Evolutionary conservation across 2,329 filamentous ascomycete genomes (phyloP).

Genomic region (Tolypocladium sp.): DNA sequence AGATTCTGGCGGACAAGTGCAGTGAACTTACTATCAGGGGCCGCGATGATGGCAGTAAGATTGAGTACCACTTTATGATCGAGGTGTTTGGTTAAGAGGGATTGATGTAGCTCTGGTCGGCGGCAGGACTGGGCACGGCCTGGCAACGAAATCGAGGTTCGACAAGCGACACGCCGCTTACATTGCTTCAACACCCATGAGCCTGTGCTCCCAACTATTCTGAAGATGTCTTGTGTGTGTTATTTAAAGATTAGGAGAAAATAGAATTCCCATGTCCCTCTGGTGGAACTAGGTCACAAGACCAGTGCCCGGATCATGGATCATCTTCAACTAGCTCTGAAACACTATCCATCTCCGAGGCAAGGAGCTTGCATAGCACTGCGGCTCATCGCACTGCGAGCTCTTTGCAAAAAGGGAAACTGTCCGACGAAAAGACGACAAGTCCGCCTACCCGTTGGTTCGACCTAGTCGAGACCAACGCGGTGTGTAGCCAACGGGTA

Average conservation of each 20-base stretch:
- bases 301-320: neutral
- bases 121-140: neutral
- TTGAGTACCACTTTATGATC: conserved; percentile 49
- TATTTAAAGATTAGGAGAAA: no score
- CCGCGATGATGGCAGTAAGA: conserved; percentile 38
- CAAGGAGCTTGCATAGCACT: no score
- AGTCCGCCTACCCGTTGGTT: no score
- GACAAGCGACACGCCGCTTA: neutral
- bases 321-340: no score
- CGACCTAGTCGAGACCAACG: no score
- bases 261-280: no score
- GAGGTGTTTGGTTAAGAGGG: conserved; percentile 40
- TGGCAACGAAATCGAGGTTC: neutral
- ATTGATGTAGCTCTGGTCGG: neutral
- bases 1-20: conserved; percentile 46
- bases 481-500: no score
- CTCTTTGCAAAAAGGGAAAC: no score
- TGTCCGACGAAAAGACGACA: no score
- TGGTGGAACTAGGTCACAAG: neutral
- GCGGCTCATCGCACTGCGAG: no score
- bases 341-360: no score
- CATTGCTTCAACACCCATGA: neutral
- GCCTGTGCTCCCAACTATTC: neutral
- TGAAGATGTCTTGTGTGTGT: no score
- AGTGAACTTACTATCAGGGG: conserved; percentile 38